Percentiles rank a stretch among this genome's conserved stretches.
These are phyloP conservation scores for Macrotyloma uniflorum DNA, from an alignment of 306 rosid species.

Conservation along the genomic window DNA sequence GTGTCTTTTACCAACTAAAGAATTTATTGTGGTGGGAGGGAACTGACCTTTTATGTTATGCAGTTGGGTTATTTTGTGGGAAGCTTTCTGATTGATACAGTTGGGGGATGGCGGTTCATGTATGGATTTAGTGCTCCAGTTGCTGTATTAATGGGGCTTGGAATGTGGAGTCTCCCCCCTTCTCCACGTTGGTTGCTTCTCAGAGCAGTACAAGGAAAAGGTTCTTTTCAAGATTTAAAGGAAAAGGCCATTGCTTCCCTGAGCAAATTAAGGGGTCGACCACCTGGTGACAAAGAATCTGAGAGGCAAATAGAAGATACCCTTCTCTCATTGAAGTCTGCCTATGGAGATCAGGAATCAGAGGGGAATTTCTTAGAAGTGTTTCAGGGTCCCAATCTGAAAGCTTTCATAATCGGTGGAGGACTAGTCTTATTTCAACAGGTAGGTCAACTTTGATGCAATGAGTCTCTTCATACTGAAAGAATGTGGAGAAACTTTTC, in stretches of 20 bases:
- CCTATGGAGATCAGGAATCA: constrained; percentile 74
- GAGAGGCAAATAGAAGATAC: constrained; percentile 86
- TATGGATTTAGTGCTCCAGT: constrained; percentile 85
- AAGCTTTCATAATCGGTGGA: constrained; percentile 85
- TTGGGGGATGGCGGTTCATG: constrained; percentile 98
- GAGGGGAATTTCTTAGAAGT: constrained; percentile 89
- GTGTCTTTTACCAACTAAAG: constrained; percentile 27
- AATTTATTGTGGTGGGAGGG: constrained; percentile 24
- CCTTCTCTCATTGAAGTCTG: constrained; percentile 64
- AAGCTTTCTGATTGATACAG: constrained; percentile 72
- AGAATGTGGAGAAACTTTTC: constrained; percentile 39
- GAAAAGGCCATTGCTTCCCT: constrained; percentile 71
- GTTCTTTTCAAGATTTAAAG: constrained; percentile 69
- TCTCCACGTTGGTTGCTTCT: constrained; percentile 99
- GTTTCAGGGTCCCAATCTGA: constrained; percentile 91
- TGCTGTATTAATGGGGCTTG: constrained; percentile 87
- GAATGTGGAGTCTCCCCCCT: constrained; percentile 78
- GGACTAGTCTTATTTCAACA: constrained; percentile 97
- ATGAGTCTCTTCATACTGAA: constrained; percentile 20
- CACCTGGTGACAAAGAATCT: constrained; percentile 74
- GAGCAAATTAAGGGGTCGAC: constrained; percentile 81
- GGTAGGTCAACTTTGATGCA: constrained; percentile 54
- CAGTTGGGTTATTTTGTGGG: constrained; percentile 94
- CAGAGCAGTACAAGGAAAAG: constrained; percentile 91
- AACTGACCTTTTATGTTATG: constrained; percentile 42